These are phyloP conservation scores for Diutina rugosa DNA, from an alignment of 1,139 yeast genomes.

Conservation along the genomic window DNA sequence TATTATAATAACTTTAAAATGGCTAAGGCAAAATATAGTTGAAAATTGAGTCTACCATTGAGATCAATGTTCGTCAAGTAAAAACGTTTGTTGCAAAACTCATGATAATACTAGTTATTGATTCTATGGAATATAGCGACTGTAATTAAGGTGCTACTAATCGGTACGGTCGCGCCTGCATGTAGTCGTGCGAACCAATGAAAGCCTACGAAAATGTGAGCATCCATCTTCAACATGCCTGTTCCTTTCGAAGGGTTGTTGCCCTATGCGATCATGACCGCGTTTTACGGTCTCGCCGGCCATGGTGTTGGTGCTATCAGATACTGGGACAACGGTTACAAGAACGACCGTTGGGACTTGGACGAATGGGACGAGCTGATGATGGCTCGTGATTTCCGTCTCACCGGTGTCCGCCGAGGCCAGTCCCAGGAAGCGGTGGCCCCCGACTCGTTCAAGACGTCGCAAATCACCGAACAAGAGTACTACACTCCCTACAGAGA, in stretches of 20 bases:
- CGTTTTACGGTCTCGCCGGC: constrained; percentile 36
- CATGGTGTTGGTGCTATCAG: constrained; percentile 35
- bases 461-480: constrained; percentile 7
- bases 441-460: constrained; percentile 50
- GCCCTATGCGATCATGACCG: constrained; percentile 54
- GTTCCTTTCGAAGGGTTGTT: constrained; percentile 65
- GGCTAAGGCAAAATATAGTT: too few species aligned
- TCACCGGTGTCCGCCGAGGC: constrained; percentile 64
- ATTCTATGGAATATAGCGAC: too few species aligned
- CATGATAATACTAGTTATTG: too few species aligned
- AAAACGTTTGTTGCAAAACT: too few species aligned
- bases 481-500: constrained; percentile 38
- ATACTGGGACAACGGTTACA: constrained; percentile 36
- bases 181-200: background rate
- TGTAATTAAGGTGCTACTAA: too few species aligned
- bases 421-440: constrained; percentile 60
- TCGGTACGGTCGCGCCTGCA: background rate
- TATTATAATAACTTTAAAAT: too few species aligned
- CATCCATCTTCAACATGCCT: constrained; percentile 18
- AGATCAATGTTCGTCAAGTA: too few species aligned
- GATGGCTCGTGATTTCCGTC: constrained; percentile 61
- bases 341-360: constrained; percentile 41
- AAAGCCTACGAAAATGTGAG: background rate
- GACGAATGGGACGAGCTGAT: constrained; percentile 46
- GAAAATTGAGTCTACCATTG: too few species aligned